Percentiles rank a stretch among this genome's conserved stretches.
phyloP scores from a whole-genome alignment of 1,284 basidiomycete genomes.

The Melampsora americana region DNA sequence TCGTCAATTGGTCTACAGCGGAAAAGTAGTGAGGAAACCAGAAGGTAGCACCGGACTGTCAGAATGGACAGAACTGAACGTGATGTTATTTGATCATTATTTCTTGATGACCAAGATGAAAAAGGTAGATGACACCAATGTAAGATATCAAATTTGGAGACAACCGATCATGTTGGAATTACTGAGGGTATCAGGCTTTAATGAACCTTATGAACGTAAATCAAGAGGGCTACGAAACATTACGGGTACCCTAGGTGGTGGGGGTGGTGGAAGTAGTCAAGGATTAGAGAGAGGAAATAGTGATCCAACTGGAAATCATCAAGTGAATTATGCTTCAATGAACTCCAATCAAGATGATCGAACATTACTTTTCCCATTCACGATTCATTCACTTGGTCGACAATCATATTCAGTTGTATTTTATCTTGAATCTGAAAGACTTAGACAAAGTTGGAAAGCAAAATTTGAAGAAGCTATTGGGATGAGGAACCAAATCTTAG shows the following conservation, averaged over 20 bases:
- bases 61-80: conserved; percentile 79
- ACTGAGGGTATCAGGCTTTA: conserved; percentile 21
- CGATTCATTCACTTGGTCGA: conserved; percentile 33
- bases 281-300: conserved; percentile 36
- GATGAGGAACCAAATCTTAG: conserved; percentile 78
- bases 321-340: neutral
- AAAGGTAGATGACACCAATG: conserved; percentile 9
- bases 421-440: conserved; percentile 73
- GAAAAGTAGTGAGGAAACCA: conserved; percentile 75
- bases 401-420: conserved; percentile 58
- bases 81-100: conserved; percentile 89
- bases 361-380: conserved; percentile 16
- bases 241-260: conserved; percentile 21
- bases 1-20: conserved; percentile 61
- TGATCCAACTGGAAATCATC: conserved; percentile 8
- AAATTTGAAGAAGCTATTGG: conserved; percentile 85
- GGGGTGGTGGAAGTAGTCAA: neutral
- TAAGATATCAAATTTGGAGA: conserved; percentile 20
- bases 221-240: conserved; percentile 35
- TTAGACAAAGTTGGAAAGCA: conserved; percentile 78
- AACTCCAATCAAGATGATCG: conserved; percentile 9
- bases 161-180: conserved; percentile 35
- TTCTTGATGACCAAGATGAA: conserved; percentile 56
- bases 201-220: conserved; percentile 30
- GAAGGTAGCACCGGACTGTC: conserved; percentile 60